Base-by-base conservation (phyloP, 768 basidiomycete species). In the Mrakia frigida region DNA sequence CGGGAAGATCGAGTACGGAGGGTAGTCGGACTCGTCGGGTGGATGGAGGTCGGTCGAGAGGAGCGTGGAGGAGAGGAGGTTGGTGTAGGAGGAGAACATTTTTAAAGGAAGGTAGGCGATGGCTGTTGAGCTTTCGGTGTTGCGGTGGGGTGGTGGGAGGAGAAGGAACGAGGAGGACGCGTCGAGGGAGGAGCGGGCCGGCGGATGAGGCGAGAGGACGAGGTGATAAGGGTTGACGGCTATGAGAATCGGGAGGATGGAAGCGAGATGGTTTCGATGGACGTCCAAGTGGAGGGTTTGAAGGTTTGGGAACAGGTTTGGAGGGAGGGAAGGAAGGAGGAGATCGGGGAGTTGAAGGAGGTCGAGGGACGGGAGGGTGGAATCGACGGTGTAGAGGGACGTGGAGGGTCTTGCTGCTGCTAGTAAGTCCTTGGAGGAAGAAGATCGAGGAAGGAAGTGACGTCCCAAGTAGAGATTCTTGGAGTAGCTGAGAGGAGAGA, bases 201-300 rank as follows among this genome's bases (percentile, higher is more conserved):
- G 56, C 6, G 56, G 35, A 16, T 33, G 61, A 11, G 71, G 59
- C 4, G 53, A 41, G 28, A 73, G 5, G 39, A 73, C 25, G 25
- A 73, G 59, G 9, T 28, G 11, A n/a, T 6, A 4, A 23, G 72
- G 72, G 28, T 73, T 46, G 3, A 73, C 35, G 13, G 72, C 39
- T 37, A 73, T 73, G 21, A 73, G 59, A 41, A 73, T 63, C 39
- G 72, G 72, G 37, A 73, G 60, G 41, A 61, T 43, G 28, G 59
- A 43, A 3, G 59, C 31, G 1, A 73, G 72, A n/a, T 59, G 59
- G 33, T n/a, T 14, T 16, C 39, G 28, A 3, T 59, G 33, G 41
- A 59, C 60, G 21, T 73, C 72, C 16, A 73, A n/a, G 25, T 60
- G 39, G 59, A 73, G 53, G 37, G 37, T 23, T 25, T 43, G 16